phyloP scores from a whole-genome alignment of 163 green algal genomes.

The Scenedesmus sp. region DNA sequence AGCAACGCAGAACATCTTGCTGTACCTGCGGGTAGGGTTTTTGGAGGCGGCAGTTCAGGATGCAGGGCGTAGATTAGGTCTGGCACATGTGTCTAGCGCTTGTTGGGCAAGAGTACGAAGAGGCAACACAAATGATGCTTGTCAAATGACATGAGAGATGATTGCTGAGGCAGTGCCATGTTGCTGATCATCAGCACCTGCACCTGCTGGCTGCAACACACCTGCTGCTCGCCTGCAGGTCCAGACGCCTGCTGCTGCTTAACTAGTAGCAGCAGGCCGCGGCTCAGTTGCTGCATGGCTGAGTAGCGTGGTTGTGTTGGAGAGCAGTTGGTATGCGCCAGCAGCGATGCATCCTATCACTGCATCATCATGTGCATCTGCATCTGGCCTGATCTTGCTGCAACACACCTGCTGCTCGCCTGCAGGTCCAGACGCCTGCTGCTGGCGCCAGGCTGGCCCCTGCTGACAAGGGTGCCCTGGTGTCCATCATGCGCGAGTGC shows the following conservation, averaged over 20 bases:
- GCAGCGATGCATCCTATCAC: not conserved
- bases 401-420: not conserved
- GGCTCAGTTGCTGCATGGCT: too few relatives aligned
- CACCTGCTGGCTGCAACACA: not conserved
- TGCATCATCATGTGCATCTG: not conserved
- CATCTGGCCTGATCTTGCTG: not conserved
- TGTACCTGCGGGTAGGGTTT: conserved; percentile 38
- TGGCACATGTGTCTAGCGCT: too few relatives aligned
- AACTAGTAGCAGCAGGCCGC: too few relatives aligned
- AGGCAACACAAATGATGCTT: too few relatives aligned
- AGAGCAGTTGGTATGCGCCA: too few relatives aligned
- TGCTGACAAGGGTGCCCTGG: conserved; percentile 7
- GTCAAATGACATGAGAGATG: too few relatives aligned
- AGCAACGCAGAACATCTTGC: conserved; percentile 30
- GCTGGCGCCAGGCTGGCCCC: not conserved
- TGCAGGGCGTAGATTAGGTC: too few relatives aligned
- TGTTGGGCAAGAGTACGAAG: not conserved
- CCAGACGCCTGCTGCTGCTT: conserved; percentile 21
- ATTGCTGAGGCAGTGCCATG: too few relatives aligned
- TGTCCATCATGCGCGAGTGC: conserved; percentile 16
- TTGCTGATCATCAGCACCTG: not conserved
- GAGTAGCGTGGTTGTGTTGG: too few relatives aligned
- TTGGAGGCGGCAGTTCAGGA: not conserved
- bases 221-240: conserved; percentile 27
- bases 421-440: conserved; percentile 42